Evolutionary conservation across 2,329 filamentous ascomycete species (phyloP).

Genomic region (Nemania serpens): DNA sequence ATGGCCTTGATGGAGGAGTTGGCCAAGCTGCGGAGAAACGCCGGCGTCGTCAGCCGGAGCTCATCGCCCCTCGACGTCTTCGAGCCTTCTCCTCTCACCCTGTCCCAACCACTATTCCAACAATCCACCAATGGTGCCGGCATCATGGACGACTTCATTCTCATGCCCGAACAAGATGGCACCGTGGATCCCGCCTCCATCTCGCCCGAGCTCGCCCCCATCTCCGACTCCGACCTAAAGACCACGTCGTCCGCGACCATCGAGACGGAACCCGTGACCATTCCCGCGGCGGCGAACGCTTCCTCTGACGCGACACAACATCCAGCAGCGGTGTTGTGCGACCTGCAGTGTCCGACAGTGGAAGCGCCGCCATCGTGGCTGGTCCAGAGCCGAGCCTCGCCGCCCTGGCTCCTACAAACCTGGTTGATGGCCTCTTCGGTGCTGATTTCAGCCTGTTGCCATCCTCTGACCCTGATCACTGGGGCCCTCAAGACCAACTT

Average conservation of each 20-base stretch:
- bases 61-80: conserved; percentile 50
- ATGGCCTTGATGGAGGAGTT: conserved; percentile 55
- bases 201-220: conserved; percentile 60
- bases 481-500: conserved; percentile 76
- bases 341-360: conserved; percentile 99
- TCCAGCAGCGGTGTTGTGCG: conserved; percentile 99
- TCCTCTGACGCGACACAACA: conserved; percentile 98
- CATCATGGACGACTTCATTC: conserved; percentile 51
- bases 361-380: conserved; percentile 56
- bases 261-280: conserved; percentile 19
- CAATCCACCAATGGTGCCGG: conserved; percentile 41
- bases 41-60: conserved; percentile 48
- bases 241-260: conserved; percentile 26
- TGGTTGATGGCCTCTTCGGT: conserved; percentile 70
- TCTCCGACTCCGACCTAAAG: conserved; percentile 50
- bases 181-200: conserved; percentile 67
- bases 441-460: conserved; percentile 70
- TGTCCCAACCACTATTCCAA: conserved; percentile 64
- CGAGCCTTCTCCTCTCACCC: conserved; percentile 55
- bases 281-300: conserved; percentile 43
- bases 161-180: conserved; percentile 46
- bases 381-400: conserved; percentile 51
- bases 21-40: conserved; percentile 52
- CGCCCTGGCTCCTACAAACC: conserved; percentile 60
- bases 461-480: conserved; percentile 73